Evolutionary conservation across 345 rosid genomes (phyloP).

Genomic region (Eucalyptus erythrocorys): DNA sequence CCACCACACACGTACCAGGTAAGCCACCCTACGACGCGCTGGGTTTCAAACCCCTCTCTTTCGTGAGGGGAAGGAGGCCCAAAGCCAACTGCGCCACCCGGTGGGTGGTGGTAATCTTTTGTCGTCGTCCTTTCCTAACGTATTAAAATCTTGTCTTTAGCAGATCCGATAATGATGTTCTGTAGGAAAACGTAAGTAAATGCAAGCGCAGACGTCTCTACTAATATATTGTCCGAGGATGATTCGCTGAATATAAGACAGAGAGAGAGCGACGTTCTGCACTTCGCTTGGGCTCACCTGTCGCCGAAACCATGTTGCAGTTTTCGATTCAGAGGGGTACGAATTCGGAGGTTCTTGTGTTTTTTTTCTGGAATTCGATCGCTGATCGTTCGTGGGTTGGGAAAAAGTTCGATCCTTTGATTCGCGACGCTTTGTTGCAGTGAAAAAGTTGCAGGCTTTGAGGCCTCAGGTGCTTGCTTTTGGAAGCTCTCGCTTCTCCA

Average conservation of each 20-base stretch:
- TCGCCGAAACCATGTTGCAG: constrained; percentile 11
- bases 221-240: background rate
- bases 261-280: background rate
- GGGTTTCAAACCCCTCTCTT: no score
- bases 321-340: constrained; percentile 21
- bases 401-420: background rate
- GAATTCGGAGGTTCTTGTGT: background rate
- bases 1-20: no score
- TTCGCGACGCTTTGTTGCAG: constrained; percentile 14
- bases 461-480: constrained; percentile 33
- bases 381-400: background rate
- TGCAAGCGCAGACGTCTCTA: background rate
- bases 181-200: background rate
- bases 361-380: background rate
- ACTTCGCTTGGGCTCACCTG: background rate
- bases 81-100: no score
- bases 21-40: no score
- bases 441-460: constrained; percentile 32
- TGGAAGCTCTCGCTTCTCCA: constrained; percentile 27
- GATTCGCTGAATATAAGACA: background rate
- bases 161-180: background rate
- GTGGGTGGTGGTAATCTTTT: background rate
- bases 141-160: background rate
- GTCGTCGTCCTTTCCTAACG: background rate
- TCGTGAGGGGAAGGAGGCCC: no score